Conservation (phyloP, 345 rosid species). For the Hibiscus tridactylites region DNA sequence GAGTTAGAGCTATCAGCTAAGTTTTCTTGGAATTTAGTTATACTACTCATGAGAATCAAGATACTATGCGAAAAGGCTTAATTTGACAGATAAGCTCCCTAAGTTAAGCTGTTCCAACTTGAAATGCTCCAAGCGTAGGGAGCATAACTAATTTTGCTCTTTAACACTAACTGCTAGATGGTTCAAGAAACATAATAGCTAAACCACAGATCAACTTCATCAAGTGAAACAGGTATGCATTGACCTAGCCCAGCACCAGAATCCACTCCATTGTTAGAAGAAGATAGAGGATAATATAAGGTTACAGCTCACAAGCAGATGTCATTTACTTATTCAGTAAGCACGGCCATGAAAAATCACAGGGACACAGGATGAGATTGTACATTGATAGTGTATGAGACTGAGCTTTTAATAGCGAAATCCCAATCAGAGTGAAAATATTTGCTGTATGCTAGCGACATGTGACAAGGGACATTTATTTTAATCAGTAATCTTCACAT, state of each 20-base stretch:
- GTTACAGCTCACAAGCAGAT: neutral
- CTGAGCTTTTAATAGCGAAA: neutral
- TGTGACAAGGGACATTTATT: neutral
- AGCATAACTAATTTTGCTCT: neutral
- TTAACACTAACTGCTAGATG: neutral
- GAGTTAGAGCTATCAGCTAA: neutral
- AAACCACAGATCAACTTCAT: neutral
- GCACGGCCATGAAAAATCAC: neutral
- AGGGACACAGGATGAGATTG: neutral
- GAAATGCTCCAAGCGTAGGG: neutral
- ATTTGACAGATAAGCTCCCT: neutral
- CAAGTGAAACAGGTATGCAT: neutral
- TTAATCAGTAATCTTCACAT: neutral
- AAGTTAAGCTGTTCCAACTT: neutral
- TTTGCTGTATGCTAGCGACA: neutral
- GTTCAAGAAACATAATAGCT: neutral
- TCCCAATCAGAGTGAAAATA: neutral
- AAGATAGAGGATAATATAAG: neutral
- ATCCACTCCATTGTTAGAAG: neutral
- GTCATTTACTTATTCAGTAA: neutral
- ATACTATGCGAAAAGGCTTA: neutral
- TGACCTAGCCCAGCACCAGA: neutral
- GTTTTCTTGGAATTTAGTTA: neutral
- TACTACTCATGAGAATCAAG: neutral
- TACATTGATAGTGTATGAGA: neutral